A percentile compares a stretch with the other conserved stretches of the same genome.
Evolutionary conservation across 768 basidiomycete species (phyloP).

Genomic region (Cystofilobasidium capitatum): DNA sequence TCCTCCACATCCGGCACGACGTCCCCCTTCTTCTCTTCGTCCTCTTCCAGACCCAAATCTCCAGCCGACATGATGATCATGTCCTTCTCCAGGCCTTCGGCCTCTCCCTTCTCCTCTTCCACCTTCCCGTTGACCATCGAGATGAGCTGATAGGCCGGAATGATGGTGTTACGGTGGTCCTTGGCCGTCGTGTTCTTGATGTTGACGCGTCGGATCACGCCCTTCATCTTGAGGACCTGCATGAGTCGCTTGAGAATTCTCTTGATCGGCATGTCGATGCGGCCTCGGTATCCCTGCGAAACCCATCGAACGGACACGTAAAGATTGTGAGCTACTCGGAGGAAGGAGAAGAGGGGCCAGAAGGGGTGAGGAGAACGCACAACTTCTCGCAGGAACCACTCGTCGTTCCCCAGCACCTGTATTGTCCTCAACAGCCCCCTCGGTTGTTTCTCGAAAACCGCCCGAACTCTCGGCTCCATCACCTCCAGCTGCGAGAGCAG

Average conservation of each 20-base stretch:
- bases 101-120: not conserved
- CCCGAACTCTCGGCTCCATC: not conserved
- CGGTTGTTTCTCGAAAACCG: not conserved
- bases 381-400: not conserved
- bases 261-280: not conserved
- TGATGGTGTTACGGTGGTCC: not conserved
- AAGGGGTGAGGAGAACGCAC: not conserved
- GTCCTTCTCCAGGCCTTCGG: not conserved
- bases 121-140: not conserved
- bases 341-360: too few relatives aligned
- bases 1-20: too few relatives aligned
- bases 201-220: constrained; percentile 1
- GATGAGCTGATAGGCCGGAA: not conserved
- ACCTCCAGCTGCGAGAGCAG: not conserved
- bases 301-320: not conserved
- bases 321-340: not conserved
- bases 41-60: too few relatives aligned
- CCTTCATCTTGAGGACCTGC: not conserved
- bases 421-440: not conserved
- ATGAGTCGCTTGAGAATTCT: not conserved
- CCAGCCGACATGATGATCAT: too few relatives aligned
- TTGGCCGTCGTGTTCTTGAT: not conserved
- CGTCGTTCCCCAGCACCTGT: not conserved
- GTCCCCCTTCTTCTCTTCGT: too few relatives aligned
- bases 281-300: not conserved